Base-by-base conservation (phyloP, 2,329 filamentous ascomycete species). In the Phialophora verrucosa region DNA sequence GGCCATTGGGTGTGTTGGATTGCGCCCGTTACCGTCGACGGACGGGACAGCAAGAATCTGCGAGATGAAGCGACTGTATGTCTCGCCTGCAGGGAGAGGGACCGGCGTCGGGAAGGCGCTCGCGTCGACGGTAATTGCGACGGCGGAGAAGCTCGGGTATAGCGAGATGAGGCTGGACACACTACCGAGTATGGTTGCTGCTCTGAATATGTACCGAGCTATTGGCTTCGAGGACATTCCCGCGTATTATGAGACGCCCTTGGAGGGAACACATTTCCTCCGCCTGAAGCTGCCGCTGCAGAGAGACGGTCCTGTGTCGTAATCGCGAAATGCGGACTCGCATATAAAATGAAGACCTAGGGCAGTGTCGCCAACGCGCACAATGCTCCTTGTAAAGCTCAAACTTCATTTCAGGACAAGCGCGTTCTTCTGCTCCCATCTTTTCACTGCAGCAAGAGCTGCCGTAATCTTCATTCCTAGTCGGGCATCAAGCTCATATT, bases 401-500 rank as follows among this genome's bases (percentile, higher is more conserved):
- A n/a, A 35, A 29, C 49, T 6, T 65, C 50, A 68, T 53, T 42
- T 62, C 14, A 57, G 32, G 25, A 5, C 51, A 47, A 17, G 23
- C 8, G 62, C 50, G 62, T 72, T 64, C 51, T 68, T 70, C 50
- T 62, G 71, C 69, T 81, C 77, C 79, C 79, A 83, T 61, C 79
- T 79, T 29, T 74, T 74, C 38, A 83, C 74, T 4, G 81, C 80
- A 62, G 80, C 80, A 62, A 78, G 72, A 2, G 77, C 81, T 50
- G 79, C 79, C 23, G 81, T 82, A 64, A 83, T 79, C 70, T 83
- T 83, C 55, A 83, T 73, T 6, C 81, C 81, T 60, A 83, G 75
- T 73, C 87, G 81, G 59, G 87, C 83, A 77, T 90, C 87, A 66
- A 89, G 76, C 73, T 88, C 86, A 73, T 86, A 89, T 20, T 79